A percentile compares a stretch with the other conserved stretches of the same genome.
Evolutionary conservation across 208 protist genomes (phyloP).

Genomic region (Leptomonas pyrrhocoris): DNA sequence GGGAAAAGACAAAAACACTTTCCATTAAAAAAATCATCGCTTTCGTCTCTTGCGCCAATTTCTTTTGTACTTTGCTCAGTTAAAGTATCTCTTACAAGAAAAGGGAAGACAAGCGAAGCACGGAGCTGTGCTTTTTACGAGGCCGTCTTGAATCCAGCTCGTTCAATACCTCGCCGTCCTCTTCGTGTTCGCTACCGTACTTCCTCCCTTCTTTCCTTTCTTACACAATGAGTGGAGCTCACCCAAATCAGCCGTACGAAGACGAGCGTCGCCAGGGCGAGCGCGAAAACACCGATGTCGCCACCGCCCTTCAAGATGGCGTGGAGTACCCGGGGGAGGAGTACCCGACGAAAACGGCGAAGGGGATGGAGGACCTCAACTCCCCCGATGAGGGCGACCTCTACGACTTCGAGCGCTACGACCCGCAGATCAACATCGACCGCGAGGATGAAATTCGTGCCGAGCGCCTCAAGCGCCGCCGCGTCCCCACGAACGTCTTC

Average conservation of each 20-base stretch:
- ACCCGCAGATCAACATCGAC: slow-evolving; percentile 8
- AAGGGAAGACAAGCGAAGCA: no score
- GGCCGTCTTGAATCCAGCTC: no score
- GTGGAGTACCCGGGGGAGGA: background rate
- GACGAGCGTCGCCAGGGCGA: background rate
- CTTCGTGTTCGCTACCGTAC: background rate
- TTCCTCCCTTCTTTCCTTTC: background rate
- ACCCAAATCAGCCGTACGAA: background rate
- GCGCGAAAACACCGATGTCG: background rate
- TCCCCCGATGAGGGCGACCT: slow-evolving; percentile 2
- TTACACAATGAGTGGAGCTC: background rate
- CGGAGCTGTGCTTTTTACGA: no score
- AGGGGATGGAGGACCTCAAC: slow-evolving; percentile 2
- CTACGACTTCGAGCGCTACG: slow-evolving; percentile 25
- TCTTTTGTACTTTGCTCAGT: no score
- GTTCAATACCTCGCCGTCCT: background rate
- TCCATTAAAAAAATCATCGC: no score
- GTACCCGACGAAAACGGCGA: background rate
- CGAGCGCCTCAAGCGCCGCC: slow-evolving; percentile 29
- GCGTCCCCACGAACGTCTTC: slow-evolving; percentile 31
- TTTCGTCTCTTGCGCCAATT: no score
- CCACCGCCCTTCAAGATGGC: background rate
- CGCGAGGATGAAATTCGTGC: slow-evolving; percentile 27
- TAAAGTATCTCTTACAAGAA: no score
- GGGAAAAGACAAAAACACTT: no score